Conservation (phyloP, 2,329 filamentous ascomycete species). For the Plenodomus lindquistii region DNA sequence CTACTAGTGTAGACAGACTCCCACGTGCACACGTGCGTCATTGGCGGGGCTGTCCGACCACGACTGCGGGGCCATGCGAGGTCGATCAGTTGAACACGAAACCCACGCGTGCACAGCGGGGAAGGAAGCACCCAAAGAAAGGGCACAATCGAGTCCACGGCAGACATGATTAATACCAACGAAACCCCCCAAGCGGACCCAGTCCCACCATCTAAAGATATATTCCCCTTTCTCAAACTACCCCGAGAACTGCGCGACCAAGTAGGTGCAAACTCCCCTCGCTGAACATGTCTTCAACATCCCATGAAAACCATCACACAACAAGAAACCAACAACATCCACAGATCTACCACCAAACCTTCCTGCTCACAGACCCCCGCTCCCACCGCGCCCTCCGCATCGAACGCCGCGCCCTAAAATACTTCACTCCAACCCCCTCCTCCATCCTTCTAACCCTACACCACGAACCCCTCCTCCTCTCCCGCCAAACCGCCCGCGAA, state of each 20-base stretch:
- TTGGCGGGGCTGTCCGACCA: not conserved
- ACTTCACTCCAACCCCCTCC: conserved; percentile 37
- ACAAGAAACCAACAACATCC: not conserved
- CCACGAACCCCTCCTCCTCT: conserved; percentile 40
- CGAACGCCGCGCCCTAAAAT: conserved; percentile 39
- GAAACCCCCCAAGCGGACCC: not conserved
- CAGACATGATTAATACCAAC: not conserved
- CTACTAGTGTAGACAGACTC: too few species aligned
- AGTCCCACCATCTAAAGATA: not conserved
- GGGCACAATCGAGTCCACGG: not conserved
- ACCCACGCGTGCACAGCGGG: not conserved
- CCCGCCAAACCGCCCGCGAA: conserved; percentile 39
- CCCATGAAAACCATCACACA: too few species aligned
- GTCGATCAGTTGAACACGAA: not conserved
- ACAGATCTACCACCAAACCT: conserved; percentile 39
- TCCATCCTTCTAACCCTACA: conserved; percentile 39
- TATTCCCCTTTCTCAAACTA: conserved; percentile 37
- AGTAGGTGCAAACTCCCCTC: conserved; percentile 14
- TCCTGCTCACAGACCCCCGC: conserved; percentile 29
- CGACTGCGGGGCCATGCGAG: not conserved
- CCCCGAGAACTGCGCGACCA: conserved; percentile 45
- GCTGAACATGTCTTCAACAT: too few species aligned
- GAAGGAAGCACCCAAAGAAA: not conserved
- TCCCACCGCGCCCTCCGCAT: conserved; percentile 34
- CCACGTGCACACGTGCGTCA: not conserved